These are phyloP conservation scores for Syzygium grande DNA, from an alignment of 345 rosid genomes.

Conservation along the genomic window DNA sequence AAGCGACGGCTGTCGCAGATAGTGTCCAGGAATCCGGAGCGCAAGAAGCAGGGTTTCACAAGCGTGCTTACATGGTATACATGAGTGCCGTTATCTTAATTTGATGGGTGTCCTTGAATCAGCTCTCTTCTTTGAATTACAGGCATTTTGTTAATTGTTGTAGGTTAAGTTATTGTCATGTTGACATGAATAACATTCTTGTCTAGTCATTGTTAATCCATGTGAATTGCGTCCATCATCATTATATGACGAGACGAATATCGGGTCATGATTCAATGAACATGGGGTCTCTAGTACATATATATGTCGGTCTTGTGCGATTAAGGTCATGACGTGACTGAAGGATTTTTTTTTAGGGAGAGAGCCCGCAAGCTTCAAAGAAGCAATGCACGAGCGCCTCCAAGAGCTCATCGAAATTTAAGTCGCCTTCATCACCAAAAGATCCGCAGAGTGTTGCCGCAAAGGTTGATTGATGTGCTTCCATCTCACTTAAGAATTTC, in stretches of 20 bases:
- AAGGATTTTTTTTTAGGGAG: conserved; percentile 26
- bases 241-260: neutral
- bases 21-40: conserved; percentile 22
- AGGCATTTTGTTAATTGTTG: neutral
- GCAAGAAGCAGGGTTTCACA: conserved; percentile 27
- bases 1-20: conserved; percentile 35
- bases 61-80: conserved; percentile 34
- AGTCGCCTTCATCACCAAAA: conserved; percentile 42
- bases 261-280: neutral
- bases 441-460: conserved; percentile 95
- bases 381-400: conserved; percentile 32
- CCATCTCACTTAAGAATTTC: neutral
- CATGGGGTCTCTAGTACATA: neutral
- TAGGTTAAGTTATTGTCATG: neutral
- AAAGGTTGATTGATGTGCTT: conserved; percentile 42
- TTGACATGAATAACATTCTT: neutral
- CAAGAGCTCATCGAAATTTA: conserved; percentile 38
- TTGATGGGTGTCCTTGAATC: neutral
- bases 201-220: neutral
- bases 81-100: neutral
- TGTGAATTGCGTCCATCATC: neutral
- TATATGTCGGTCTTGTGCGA: neutral
- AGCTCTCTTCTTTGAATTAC: neutral
- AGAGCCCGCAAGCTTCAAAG: conserved; percentile 34
- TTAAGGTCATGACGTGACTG: neutral